Percentiles rank a stretch among this genome's conserved stretches.
Conservation (phyloP, 495 filamentous ascomycete genomes). For the Xylaria curta region DNA sequence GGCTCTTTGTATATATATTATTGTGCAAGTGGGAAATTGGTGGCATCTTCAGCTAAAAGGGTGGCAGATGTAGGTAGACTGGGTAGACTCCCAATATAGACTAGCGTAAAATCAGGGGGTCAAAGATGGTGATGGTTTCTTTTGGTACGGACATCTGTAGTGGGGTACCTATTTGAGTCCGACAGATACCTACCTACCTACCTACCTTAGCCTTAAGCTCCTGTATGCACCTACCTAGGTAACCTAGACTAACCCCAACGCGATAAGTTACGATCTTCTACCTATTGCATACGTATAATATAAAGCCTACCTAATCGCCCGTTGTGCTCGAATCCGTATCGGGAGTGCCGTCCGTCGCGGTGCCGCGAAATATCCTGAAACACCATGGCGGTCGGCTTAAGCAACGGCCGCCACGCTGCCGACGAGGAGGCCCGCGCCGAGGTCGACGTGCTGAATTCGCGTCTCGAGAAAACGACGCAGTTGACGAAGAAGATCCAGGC, state of each 20-base stretch:
- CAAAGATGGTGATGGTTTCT: too few relatives aligned
- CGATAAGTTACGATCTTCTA: not conserved
- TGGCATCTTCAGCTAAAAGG: too few relatives aligned
- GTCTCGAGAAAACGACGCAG: constrained; percentile 67
- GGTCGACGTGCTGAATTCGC: constrained; percentile 69
- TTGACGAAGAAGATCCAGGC: constrained; percentile 94
- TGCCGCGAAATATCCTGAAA: constrained; percentile 37
- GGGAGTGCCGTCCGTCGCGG: not conserved
- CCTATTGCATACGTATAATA: not conserved
- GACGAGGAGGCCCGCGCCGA: constrained; percentile 70
- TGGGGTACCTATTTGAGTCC: not conserved
- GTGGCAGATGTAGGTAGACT: too few relatives aligned
- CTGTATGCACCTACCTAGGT: not conserved
- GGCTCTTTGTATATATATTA: too few relatives aligned
- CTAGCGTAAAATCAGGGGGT: too few relatives aligned
- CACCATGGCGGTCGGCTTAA: constrained; percentile 55
- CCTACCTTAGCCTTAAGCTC: constrained; percentile 9
- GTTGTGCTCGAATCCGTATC: not conserved
- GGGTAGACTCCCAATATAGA: too few relatives aligned
- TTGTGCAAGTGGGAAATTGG: too few relatives aligned
- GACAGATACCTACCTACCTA: too few relatives aligned
- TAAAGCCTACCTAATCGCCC: too few relatives aligned
- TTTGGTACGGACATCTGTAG: too few relatives aligned
- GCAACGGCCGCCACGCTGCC: constrained; percentile 54
- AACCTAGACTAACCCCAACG: not conserved